Evolutionary conservation across 208 protist genomes (phyloP).

Genomic region (Borovskyia barvae): DNA sequence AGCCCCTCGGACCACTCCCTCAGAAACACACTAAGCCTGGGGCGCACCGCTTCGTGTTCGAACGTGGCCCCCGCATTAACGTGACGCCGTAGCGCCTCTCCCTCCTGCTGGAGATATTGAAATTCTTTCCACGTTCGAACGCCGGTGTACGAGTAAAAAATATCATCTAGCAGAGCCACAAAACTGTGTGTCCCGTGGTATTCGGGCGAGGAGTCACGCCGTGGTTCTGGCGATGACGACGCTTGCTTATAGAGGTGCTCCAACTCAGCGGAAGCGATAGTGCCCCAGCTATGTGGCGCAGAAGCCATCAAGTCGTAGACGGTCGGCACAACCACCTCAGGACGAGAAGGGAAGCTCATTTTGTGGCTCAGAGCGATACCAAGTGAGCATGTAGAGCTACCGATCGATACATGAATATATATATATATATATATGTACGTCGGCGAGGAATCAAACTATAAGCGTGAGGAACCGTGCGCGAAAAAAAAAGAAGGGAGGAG

Average conservation of each 20-base stretch:
- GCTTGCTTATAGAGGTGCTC: not conserved
- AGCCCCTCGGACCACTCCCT: constrained; percentile 24
- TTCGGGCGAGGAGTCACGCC: not conserved
- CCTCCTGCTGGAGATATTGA: constrained; percentile 38
- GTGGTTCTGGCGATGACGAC: not conserved
- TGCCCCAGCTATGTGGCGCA: not conserved
- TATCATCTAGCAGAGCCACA: constrained; percentile 40
- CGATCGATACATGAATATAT: too few species aligned
- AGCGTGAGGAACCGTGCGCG: too few species aligned
- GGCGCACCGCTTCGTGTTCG: constrained; percentile 46
- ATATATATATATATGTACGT: too few species aligned
- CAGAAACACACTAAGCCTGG: constrained; percentile 36
- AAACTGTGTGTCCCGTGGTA: constrained; percentile 19
- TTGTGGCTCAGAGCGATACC: too few species aligned
- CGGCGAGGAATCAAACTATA: too few species aligned
- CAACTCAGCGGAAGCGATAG: constrained; percentile 2
- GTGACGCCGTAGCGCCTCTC: constrained; percentile 30
- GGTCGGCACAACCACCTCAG: constrained; percentile 13
- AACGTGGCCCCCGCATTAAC: constrained; percentile 45
- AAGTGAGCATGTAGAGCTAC: too few species aligned
- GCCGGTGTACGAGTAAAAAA: constrained; percentile 68
- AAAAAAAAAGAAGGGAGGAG: not conserved
- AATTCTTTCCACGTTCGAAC: constrained; percentile 37
- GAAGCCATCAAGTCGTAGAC: constrained; percentile 7
- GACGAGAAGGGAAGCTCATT: too few species aligned